Evolutionary conservation across 352 stramenopile species (phyloP).

Genomic region (Phytophthora meadii): DNA sequence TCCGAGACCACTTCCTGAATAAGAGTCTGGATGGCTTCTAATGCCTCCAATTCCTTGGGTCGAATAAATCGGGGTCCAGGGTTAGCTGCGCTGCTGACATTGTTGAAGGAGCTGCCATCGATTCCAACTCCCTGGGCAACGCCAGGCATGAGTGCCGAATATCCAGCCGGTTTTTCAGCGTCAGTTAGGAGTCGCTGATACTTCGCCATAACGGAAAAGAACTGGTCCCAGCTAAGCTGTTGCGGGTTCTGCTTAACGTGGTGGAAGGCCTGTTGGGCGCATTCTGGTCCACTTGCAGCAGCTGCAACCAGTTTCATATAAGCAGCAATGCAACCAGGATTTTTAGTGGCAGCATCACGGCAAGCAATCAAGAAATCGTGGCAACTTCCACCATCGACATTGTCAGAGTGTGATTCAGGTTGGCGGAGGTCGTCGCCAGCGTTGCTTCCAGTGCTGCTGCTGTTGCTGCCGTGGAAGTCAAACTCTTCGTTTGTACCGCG

Average conservation of each 20-base stretch:
- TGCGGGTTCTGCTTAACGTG: conserved; percentile 88
- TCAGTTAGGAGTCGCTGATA: conserved; percentile 84
- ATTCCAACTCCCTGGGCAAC: conserved; percentile 38
- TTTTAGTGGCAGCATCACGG: conserved; percentile 79
- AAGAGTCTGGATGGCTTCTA: conserved; percentile 82
- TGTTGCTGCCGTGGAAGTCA: conserved; percentile 39
- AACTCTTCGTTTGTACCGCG: conserved; percentile 46
- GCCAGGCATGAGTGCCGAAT: conserved; percentile 46
- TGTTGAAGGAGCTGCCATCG: conserved; percentile 36
- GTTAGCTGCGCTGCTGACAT: conserved; percentile 24
- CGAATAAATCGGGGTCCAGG: conserved; percentile 77
- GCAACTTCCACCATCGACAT: conserved; percentile 48
- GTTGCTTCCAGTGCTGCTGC: conserved; percentile 28
- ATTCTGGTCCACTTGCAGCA: conserved; percentile 68
- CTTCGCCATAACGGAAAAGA: conserved; percentile 86
- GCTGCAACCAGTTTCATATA: conserved; percentile 82
- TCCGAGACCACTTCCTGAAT: conserved; percentile 83
- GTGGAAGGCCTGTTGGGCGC: conserved; percentile 81
- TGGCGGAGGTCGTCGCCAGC: conserved; percentile 31
- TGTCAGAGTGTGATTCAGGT: conserved; percentile 25
- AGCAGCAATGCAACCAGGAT: conserved; percentile 70
- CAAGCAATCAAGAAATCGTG: conserved; percentile 73
- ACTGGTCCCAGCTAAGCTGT: conserved; percentile 85
- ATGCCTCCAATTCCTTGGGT: conserved; percentile 81
- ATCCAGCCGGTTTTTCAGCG: conserved; percentile 59